phyloP scores from a whole-genome alignment of 164 flowering plant genomes.

The Dillenia turbinata region DNA sequence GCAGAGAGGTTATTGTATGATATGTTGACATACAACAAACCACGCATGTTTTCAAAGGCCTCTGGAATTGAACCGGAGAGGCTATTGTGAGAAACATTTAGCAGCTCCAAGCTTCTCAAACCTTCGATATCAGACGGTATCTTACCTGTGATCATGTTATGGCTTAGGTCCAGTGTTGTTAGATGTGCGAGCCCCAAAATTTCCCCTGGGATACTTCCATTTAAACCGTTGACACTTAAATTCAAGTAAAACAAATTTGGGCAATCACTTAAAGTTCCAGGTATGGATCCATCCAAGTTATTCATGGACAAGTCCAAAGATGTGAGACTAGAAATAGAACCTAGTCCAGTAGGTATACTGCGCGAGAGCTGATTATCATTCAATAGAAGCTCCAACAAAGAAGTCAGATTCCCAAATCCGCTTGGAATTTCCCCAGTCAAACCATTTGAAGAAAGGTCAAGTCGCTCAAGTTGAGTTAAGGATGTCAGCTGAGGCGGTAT shows the following conservation, averaged over 20 bases:
- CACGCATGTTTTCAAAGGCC: neutral
- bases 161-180: neutral
- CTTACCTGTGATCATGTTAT: neutral
- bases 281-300: neutral
- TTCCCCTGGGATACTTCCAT: neutral
- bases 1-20: neutral
- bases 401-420: neutral
- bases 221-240: neutral
- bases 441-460: neutral
- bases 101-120: neutral
- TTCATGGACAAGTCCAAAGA: slow-evolving; percentile 9
- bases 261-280: neutral
- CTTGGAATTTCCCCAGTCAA: neutral
- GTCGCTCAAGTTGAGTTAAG: neutral
- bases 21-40: neutral
- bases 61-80: neutral
- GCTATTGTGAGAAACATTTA: neutral
- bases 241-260: neutral
- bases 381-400: too few species aligned
- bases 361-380: neutral
- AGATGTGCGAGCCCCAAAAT: too few species aligned
- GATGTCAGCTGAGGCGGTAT: neutral
- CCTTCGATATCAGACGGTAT: neutral
- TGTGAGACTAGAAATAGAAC: slow-evolving; percentile 2
- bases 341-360: neutral